A percentile compares a stretch with the other conserved stretches of the same genome.
phyloP scores from a whole-genome alignment of 164 flowering plant genomes.

The Taxillus chinensis region DNA sequence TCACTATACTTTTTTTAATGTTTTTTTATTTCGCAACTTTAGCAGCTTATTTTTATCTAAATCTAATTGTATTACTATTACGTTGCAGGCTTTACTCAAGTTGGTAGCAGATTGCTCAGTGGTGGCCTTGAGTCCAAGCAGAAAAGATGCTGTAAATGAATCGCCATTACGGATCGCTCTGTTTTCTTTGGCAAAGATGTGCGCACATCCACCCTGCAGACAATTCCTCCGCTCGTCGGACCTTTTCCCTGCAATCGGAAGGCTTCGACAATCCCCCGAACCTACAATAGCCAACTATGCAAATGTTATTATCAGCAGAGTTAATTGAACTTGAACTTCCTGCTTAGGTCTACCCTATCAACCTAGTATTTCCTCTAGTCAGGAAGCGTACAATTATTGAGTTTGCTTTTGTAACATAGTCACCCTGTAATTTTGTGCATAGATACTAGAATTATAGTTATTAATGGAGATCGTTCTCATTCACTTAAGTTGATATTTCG shows the following conservation, averaged over 20 bases:
- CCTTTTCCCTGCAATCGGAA: constrained; percentile 48
- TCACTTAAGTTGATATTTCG: too few species aligned
- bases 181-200: constrained; percentile 91
- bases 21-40: too few species aligned
- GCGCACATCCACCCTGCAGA: constrained; percentile 55
- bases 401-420: too few species aligned
- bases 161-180: constrained; percentile 90
- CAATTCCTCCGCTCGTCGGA: constrained; percentile 67
- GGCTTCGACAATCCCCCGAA: constrained; percentile 77
- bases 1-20: too few species aligned
- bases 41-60: too few species aligned
- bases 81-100: constrained; percentile 73
- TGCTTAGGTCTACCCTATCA: too few species aligned
- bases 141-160: constrained; percentile 65
- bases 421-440: too few species aligned
- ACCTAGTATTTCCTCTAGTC: too few species aligned
- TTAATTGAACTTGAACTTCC: constrained; percentile 30
- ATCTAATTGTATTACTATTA: neutral
- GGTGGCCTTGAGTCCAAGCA: constrained; percentile 63
- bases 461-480: too few species aligned
- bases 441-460: too few species aligned
- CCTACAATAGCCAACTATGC: constrained; percentile 71
- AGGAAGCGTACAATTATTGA: too few species aligned
- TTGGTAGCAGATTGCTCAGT: constrained; percentile 69
- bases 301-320: constrained; percentile 42